A percentile compares a stretch with the other conserved stretches of the same genome.
Evolutionary conservation across 1,284 basidiomycete species (phyloP).

Genomic region (Meira nashicola): DNA sequence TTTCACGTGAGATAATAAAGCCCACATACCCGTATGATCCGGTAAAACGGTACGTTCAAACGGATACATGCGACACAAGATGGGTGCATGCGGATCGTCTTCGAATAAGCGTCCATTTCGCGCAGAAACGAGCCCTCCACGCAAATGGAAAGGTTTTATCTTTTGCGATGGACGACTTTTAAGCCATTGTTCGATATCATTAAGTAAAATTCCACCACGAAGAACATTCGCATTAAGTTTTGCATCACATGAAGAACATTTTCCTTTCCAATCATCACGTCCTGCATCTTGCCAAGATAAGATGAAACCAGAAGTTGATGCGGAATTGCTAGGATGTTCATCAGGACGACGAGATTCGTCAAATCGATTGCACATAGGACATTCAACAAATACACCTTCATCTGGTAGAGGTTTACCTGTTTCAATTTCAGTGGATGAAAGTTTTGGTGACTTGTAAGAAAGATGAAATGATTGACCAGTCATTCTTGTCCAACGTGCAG

Average conservation of each 20-base stretch:
- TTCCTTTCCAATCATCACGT: background rate
- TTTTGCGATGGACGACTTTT: background rate
- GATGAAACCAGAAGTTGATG: background rate
- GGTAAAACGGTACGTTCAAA: background rate
- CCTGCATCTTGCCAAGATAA: background rate
- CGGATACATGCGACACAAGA: background rate
- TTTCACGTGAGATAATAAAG: background rate
- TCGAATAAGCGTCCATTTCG: background rate
- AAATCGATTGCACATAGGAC: background rate
- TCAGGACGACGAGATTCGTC: too few relatives aligned
- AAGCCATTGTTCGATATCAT: constrained; percentile 1
- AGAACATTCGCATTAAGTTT: background rate
- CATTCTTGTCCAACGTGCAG: background rate
- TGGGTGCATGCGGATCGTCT: constrained; percentile 6
- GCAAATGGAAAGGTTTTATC: background rate
- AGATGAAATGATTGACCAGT: background rate
- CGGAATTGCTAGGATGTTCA: background rate
- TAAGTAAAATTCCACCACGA: background rate
- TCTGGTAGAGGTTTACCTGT: background rate
- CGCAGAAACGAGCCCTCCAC: background rate
- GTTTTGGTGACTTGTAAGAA: background rate
- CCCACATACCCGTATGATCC: background rate
- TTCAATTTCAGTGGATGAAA: background rate
- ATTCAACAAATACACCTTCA: background rate
- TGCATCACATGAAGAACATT: background rate